Base-by-base conservation (phyloP, 345 rosid species). In the Citrus inodora region DNA sequence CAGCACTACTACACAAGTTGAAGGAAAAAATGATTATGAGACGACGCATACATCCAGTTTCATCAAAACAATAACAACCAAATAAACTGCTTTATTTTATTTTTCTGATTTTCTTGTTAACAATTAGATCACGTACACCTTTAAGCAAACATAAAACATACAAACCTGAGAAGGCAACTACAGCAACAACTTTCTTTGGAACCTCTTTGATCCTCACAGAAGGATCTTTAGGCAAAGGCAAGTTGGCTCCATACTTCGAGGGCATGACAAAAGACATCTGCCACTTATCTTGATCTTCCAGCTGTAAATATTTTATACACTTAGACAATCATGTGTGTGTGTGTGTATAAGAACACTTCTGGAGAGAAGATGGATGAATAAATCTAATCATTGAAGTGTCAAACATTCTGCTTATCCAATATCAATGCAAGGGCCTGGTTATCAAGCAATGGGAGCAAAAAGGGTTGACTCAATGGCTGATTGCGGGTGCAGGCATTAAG, bases 231-330 rank as follows among this genome's bases (percentile, higher is more conserved):
- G 98, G 97, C 75, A 85, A 77, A 35, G 98, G 97, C 81, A 95
- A 79, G 82, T 88, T 32, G 3, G 92, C 86, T 80, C 99, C 96
- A 76, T 92, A 92, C 86, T 91, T 92, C 6, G 94, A 86, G 14
- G 99, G 97, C 93, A 95, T 77, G 83, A 95, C 93, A 84, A 95
- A 95, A 46, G 98, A 93, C 99, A 93, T 93, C 83, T 80, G 82
- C 98, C 99, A 92, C 76, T 86, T 88, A n/a, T 84, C 88, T 87
- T 87, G 84, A 81, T 87, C 86, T 85, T 84, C 83, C 70, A 76
- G 71, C 98, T 92, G 80, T 21, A 76, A 73, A 28, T 62, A 74
- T 19, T 55, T 75, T 74, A 72, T 16, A 7, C 58, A 19, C 51
- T 77, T 28, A 58, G 55, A 81, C 32, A 22, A 67, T 27, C n/a